phyloP scores from a whole-genome alignment of 2,329 filamentous ascomycete species.

The Monascus ruber region DNA sequence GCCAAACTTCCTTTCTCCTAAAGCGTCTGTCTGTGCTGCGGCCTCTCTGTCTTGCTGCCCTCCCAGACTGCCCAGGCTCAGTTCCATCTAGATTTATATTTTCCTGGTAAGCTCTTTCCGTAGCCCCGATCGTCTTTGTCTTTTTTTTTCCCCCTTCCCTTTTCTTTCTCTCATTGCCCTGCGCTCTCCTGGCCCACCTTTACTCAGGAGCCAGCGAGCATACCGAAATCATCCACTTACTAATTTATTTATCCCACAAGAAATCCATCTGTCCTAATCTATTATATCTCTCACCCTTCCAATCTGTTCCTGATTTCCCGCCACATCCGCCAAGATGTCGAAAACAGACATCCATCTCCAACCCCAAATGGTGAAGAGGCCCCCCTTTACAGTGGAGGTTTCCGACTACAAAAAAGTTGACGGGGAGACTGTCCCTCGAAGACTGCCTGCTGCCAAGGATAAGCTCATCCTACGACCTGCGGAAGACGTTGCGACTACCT shows the following conservation, averaged over 20 bases:
- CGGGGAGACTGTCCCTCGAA: slow-evolving; percentile 75
- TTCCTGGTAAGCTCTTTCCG: not conserved
- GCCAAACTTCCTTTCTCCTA: too few species aligned
- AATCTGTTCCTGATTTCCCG: slow-evolving; percentile 4
- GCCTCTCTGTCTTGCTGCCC: too few species aligned
- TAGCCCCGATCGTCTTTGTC: slow-evolving; percentile 6
- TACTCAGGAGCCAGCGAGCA: slow-evolving; percentile 1
- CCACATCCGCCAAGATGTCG: slow-evolving; percentile 18
- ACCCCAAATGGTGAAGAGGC: slow-evolving; percentile 50
- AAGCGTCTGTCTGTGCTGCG: too few species aligned
- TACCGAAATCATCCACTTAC: too few species aligned
- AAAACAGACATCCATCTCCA: slow-evolving; percentile 21
- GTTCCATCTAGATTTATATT: too few species aligned
- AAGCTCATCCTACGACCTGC: slow-evolving; percentile 55
- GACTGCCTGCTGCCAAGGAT: slow-evolving; percentile 60
- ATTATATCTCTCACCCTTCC: not conserved
- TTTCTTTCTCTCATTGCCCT: slow-evolving; percentile 2
- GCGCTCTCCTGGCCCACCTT: slow-evolving; percentile 1
- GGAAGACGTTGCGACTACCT: slow-evolving; percentile 63
- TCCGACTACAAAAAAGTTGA: slow-evolving; percentile 56
- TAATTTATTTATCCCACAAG: not conserved
- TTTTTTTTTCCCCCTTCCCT: slow-evolving; percentile 3
- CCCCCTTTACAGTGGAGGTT: slow-evolving; percentile 64
- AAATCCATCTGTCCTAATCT: not conserved
- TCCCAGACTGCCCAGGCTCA: too few species aligned